Base-by-base conservation (phyloP, 805 yeast species). In the Tetrapisispora pingtungensis region DNA sequence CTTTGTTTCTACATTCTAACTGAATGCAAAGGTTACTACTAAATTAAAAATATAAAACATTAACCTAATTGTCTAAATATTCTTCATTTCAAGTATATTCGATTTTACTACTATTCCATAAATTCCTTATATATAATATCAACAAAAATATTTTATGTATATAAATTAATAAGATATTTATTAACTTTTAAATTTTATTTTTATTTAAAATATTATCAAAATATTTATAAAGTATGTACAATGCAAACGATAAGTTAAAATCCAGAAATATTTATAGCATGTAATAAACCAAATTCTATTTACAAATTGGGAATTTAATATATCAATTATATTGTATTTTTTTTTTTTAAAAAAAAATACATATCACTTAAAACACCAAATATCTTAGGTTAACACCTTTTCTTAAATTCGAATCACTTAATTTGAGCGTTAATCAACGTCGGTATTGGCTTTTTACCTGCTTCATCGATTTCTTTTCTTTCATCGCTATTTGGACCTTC, bases 1-100 rank as follows among this genome's bases (percentile, higher is more conserved):
- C 63, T 93, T 93, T 73, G 80, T 83, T 68, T 83, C 95, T 67
- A 79, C 97, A 67, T 90, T 89, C 77, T 77, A 76, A 75, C 14
- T 17, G 32, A 17, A 18, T 13, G 24, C 18, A n/a, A 33, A 22
- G 37, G 96, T 15, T 37, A 37, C 14, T 15, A 26, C 27, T 26
- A 37, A n/a, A 37, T 27, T 26, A 7, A 26, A 28, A n/a, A n/a
- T 24, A 37, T 26, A 7, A 24, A 28, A n/a, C 8, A 27, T 17
- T 4, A 37, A 12, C 33, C 40, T 27, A 27, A 12, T 28, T 18
- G 40, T 37, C 20, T 37, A 37, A 37, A 37, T 37, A 37, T 37
- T 37, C 40, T 37, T 27, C 26, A 20, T 26, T 28, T 13, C 40
- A 37, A 36, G 40, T 37, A 27, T 37, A 37, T 37, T 37, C 24